These are phyloP conservation scores for Trametes sanguinea DNA, from an alignment of 768 basidiomycete genomes.

Conservation along the genomic window DNA sequence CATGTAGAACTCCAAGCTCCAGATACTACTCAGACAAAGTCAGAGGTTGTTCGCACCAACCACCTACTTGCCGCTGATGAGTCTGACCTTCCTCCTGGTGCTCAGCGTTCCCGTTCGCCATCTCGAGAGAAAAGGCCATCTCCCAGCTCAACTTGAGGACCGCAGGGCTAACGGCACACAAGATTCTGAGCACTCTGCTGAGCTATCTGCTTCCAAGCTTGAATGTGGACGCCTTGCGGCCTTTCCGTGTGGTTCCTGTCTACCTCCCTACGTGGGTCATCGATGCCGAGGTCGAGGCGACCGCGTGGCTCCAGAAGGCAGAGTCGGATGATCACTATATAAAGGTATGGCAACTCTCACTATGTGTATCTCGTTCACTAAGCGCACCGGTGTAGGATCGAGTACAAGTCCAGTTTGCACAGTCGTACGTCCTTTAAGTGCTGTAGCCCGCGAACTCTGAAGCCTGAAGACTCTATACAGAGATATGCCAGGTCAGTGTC, in stretches of 20 bases:
- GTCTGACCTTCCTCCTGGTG: constrained; percentile 16
- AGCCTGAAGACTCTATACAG: not conserved
- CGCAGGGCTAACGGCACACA: constrained; percentile 27
- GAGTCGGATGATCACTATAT: constrained; percentile 18
- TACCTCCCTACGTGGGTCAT: constrained; percentile 69
- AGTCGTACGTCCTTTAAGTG: constrained; percentile 4
- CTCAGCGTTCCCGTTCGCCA: constrained; percentile 53
- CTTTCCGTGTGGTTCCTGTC: constrained; percentile 49
- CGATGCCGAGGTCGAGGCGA: constrained; percentile 52
- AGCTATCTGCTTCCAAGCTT: constrained; percentile 42
- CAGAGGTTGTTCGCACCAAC: constrained; percentile 36
- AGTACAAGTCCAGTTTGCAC: constrained; percentile 6
- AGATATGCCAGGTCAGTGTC: constrained; percentile 20
- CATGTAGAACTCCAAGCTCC: not conserved
- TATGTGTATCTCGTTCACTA: not conserved
- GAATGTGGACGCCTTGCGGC: constrained; percentile 43
- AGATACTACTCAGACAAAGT: constrained; percentile 39
- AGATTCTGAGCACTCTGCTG: constrained; percentile 33
- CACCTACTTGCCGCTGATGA: not conserved
- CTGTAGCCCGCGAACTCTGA: not conserved
- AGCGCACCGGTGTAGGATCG: not conserved
- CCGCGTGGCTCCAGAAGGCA: constrained; percentile 31
- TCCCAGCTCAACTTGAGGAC: constrained; percentile 29
- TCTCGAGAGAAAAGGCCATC: constrained; percentile 40
- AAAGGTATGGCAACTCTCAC: constrained; percentile 33